Percentiles rank a stretch among this genome's conserved stretches.
phyloP scores from a whole-genome alignment of 2,329 filamentous ascomycete species.

The Aspergillus phoenicis region DNA sequence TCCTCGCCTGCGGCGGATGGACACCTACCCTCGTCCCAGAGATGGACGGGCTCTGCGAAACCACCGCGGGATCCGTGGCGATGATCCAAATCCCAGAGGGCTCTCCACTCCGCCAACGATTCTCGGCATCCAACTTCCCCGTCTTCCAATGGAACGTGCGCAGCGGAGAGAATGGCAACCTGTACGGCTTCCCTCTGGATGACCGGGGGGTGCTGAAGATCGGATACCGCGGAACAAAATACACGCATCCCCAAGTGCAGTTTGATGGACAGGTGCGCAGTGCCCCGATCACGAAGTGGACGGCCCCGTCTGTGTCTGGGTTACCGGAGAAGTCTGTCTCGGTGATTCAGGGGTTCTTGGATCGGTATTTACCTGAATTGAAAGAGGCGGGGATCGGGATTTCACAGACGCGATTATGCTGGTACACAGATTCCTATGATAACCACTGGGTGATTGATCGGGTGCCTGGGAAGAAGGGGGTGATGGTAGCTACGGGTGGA shows the following conservation, averaged over 20 bases:
- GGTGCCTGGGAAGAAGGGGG: conserved; percentile 52
- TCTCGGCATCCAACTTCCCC: conserved; percentile 50
- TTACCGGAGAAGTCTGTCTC: conserved; percentile 32
- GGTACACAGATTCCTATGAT: conserved; percentile 60
- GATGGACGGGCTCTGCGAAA: conserved; percentile 49
- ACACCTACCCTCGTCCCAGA: conserved; percentile 48
- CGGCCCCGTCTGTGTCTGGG: conserved; percentile 15
- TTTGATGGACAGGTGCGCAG: conserved; percentile 44
- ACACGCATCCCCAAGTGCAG: conserved; percentile 47
- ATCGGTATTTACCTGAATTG: conserved; percentile 50
- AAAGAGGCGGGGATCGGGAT: conserved; percentile 38
- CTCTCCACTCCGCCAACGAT: conserved; percentile 43
- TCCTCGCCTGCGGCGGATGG: conserved; percentile 51
- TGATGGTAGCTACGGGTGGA: conserved; percentile 64
- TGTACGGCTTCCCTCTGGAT: conserved; percentile 54
- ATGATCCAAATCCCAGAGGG: conserved; percentile 48
- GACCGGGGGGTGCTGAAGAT: conserved; percentile 52
- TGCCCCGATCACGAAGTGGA: conserved; percentile 46
- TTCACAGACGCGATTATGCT: conserved; percentile 54
- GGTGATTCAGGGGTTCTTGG: conserved; percentile 39
- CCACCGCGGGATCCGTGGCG: conserved; percentile 52
- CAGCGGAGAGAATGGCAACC: conserved; percentile 43
- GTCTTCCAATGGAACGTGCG: conserved; percentile 46
- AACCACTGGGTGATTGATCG: conserved; percentile 59
- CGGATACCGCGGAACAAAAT: conserved; percentile 56